These are phyloP conservation scores for Calycina marina DNA, from an alignment of 2,329 filamentous ascomycete species.

Conservation along the genomic window DNA sequence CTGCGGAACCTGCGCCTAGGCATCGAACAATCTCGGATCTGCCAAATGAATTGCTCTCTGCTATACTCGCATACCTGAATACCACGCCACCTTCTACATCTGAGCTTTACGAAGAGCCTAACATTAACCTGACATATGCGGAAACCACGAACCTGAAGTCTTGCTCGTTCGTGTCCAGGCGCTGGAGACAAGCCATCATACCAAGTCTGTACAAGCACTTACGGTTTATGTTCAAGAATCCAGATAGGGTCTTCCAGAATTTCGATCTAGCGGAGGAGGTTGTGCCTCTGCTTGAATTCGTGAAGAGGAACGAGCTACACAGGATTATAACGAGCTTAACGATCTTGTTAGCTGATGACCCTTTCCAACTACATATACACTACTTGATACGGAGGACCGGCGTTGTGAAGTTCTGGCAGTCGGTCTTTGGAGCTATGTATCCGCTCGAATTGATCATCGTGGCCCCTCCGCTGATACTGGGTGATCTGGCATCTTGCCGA, in stretches of 20 bases:
- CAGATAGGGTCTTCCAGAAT: constrained; percentile 3
- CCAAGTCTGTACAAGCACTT: constrained; percentile 43
- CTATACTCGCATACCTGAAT: constrained; percentile 42
- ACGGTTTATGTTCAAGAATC: constrained; percentile 24
- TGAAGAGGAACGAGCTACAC: constrained; percentile 20
- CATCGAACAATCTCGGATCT: constrained; percentile 26
- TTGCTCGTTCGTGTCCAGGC: constrained; percentile 35
- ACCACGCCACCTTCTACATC: constrained; percentile 30
- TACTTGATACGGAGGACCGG: constrained; percentile 2
- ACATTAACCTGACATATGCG: constrained; percentile 26
- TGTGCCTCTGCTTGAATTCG: constrained; percentile 23
- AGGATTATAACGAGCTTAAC: constrained; percentile 32
- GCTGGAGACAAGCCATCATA: constrained; percentile 36
- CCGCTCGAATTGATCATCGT: constrained; percentile 39
- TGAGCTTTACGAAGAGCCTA: constrained; percentile 34
- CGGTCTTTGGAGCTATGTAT: constrained; percentile 37
- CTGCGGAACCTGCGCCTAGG: no score
- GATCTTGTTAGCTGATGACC: constrained; percentile 25
- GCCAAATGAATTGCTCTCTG: constrained; percentile 45
- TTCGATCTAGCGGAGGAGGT: constrained; percentile 10
- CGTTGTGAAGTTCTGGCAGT: constrained; percentile 33
- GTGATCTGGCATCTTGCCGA: constrained; percentile 40
- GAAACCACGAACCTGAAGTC: constrained; percentile 35
- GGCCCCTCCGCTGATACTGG: constrained; percentile 47
- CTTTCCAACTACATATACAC: constrained; percentile 5